Base-by-base conservation (phyloP, 495 filamentous ascomycete species). In the Cenococcum geophilum region DNA sequence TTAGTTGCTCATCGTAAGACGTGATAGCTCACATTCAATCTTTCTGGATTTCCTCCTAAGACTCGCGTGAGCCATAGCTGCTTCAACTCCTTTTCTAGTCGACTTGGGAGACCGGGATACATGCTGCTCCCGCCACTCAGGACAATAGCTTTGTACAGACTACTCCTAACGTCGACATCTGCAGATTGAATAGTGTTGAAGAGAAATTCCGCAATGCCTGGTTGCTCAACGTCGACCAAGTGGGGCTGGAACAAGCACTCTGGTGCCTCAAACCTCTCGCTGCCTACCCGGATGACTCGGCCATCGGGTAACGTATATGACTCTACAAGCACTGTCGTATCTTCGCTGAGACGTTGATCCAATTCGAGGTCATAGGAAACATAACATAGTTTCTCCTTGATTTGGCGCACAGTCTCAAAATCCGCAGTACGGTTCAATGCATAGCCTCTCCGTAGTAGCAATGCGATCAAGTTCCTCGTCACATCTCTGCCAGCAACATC, bases 201-300 rank as follows among this genome's bases (percentile, higher is more conserved):
- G 48, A 99, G 79, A 74, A 96, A 86, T 69, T 99, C 93, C 59
- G 90, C 91, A 59, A 99, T 95, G 62, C 93, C 93, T 12, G 92
- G 90, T 70, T 97, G 92, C 70, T 99, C 93, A 57, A 95, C 92
- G 71, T 99, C 93, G 23, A 99, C 92, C 45, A 99, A 78, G 74
- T 99, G 93, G 52, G 93, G 93, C 78, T 99, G 93, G 86, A 99
- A 99, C 50, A 99, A 80, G 74, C 95, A 97, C 73, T 99, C 93
- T 55, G 93, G 91, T 1, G 93, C 93, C 76, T 99, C 93, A 75
- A 99, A 99, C 20, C 93, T 85, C 74, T 99, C 93, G 68, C 89
- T 93, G 4, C 93, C 93, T 5, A 98, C 90, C 27, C 91, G 84
- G 67, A 98, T 97, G 37, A 96, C 91, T 35, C 93, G 89, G 45